Evolutionary conservation across 345 rosid genomes (phyloP).

Genomic region (Iberis pinnata): DNA sequence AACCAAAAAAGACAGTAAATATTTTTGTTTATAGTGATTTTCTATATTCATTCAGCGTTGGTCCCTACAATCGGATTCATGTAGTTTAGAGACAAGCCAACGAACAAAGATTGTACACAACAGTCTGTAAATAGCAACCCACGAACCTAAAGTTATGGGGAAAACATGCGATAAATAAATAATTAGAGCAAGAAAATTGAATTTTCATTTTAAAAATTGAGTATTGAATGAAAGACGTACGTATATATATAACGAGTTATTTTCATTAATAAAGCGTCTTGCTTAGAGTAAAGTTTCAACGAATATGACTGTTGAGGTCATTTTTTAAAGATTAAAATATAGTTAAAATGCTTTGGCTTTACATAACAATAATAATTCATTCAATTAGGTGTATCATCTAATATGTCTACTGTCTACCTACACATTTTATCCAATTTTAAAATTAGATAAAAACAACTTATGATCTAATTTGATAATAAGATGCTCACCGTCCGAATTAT

Average conservation of each 20-base stretch:
- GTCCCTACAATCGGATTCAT: constrained; percentile 26
- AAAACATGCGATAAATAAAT: no score
- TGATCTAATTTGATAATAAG: constrained; percentile 1
- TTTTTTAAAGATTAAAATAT: constrained; percentile 1
- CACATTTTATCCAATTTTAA: constrained; percentile 7
- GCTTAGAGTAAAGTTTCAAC: no score
- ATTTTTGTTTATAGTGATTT: background rate
- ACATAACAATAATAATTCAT: constrained; percentile 23
- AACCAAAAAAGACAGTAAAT: constrained; percentile 12
- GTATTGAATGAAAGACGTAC: no score
- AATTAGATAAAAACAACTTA: background rate
- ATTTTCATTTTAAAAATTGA: no score
- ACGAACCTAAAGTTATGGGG: no score
- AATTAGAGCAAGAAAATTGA: no score
- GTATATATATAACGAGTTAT: no score
- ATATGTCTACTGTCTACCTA: constrained; percentile 28
- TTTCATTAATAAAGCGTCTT: no score
- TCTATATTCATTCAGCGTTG: constrained; percentile 21
- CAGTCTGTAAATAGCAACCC: constrained; percentile 24
- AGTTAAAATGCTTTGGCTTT: constrained; percentile 22
- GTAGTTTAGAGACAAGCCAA: constrained; percentile 26
- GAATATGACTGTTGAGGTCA: constrained; percentile 8
- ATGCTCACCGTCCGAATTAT: constrained; percentile 20
- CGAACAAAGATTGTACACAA: constrained; percentile 23
- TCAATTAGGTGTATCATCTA: constrained; percentile 25